Base-by-base conservation (phyloP, 2,329 filamentous ascomycete genomes). In the Colletotrichum godetiae region DNA sequence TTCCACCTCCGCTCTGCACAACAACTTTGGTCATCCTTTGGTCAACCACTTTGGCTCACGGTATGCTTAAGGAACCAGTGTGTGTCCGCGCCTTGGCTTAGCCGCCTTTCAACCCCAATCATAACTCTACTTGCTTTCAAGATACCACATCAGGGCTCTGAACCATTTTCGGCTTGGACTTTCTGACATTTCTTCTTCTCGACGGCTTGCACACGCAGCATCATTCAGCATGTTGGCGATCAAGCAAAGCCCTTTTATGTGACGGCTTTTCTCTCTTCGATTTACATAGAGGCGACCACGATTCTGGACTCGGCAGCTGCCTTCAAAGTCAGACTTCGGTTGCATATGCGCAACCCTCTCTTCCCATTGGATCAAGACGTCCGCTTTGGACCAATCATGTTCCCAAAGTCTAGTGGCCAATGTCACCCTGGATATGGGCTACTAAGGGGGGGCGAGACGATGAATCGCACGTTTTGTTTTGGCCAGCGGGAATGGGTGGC, bases 91-190 rank as follows among this genome's bases (percentile, higher is more conserved):
- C 67, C 66, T 56, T 52, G 55, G 70, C 56, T 61, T 61, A 46
- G 70, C 67, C 49, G 27, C 35, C 70, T 73, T 70, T 73, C 56
- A 56, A 59, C 53, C 60, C 35, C 46, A 35, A 70, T 60, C 70
- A 73, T 60, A 70, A 73, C 70, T 61, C 70, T 73, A 64, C 66
- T 70, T 73, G 67, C 70, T 73, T 73, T 73, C 67, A 73, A 73
- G 70, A 73, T 73, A 73, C 70, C 70, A 73, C 67, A 60, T 65
- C 67, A 46, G 70, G 64, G 55, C 59, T 61, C 60, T 61, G 56
- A 67, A 37, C 67, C 27, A 33, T 60, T 63, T 69, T 65, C 27
- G 60, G 67, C 60, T 69, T 64, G 60, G 67, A 56, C 67, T 49
- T 55, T 70, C 46, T 35, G 67, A 49, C 70, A 46, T 73, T 73